Evolutionary conservation across 2,329 filamentous ascomycete species (phyloP).

Genomic region (Celoporthe dispersa): DNA sequence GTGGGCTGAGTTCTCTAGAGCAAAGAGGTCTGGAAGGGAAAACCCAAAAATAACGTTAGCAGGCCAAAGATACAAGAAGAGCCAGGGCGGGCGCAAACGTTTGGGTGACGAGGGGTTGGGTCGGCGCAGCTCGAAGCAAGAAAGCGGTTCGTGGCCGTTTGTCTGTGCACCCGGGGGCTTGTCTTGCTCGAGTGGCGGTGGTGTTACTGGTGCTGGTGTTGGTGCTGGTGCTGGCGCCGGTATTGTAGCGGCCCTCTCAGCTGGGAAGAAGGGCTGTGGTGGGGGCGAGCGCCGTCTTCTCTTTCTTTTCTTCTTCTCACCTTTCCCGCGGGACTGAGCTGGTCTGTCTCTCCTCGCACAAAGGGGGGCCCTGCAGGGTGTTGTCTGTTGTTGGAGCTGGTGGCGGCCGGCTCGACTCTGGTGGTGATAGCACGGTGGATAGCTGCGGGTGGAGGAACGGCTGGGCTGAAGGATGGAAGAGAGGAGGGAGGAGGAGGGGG

Average conservation of each 20-base stretch:
- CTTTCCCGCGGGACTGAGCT: conserved; percentile 5
- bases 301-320: conserved; percentile 6
- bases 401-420: conserved; percentile 13
- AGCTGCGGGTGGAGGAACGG: conserved; percentile 4
- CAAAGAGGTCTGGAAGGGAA: not conserved
- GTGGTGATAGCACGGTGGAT: conserved; percentile 12
- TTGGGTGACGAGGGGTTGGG: conserved; percentile 4
- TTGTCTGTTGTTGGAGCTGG: not conserved
- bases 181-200: not conserved
- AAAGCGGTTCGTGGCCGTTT: conserved; percentile 14
- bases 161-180: conserved; percentile 10
- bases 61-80: not conserved
- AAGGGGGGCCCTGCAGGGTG: conserved; percentile 7
- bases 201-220: not conserved
- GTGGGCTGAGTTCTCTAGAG: not conserved
- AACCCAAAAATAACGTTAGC: not conserved
- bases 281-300: conserved; percentile 9
- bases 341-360: conserved; percentile 22
- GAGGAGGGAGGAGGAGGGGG: not conserved
- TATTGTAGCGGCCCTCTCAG: not conserved
- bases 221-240: not conserved
- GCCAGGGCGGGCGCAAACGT: not conserved
- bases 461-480: not conserved
- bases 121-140: conserved; percentile 13
- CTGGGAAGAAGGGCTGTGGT: not conserved